These are phyloP conservation scores for Collybia mongolica DNA, from an alignment of 768 basidiomycete species.

Conservation along the genomic window DNA sequence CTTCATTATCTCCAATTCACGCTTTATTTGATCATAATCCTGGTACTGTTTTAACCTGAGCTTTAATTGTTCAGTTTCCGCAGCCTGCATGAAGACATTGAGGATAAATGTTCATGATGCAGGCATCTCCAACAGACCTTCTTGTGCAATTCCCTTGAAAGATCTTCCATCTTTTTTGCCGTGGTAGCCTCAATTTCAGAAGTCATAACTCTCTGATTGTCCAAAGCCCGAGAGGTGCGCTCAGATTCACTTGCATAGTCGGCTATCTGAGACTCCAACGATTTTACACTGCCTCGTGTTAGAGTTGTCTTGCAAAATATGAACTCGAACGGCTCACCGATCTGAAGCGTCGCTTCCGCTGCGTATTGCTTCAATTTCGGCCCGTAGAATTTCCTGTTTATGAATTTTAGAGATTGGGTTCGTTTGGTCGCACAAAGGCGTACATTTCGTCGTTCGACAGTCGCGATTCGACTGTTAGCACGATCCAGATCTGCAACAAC, in stretches of 20 bases:
- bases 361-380: conserved; percentile 90
- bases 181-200: conserved; percentile 44
- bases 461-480: conserved; percentile 91
- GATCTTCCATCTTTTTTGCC: conserved; percentile 58
- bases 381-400: conserved; percentile 84
- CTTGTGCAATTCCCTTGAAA: conserved; percentile 56
- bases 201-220: conserved; percentile 53
- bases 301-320: not conserved
- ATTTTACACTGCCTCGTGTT: conserved; percentile 52
- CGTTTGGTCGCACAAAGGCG: conserved; percentile 16
- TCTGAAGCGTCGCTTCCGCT: conserved; percentile 73
- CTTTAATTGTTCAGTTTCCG: conserved; percentile 70
- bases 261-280: conserved; percentile 69
- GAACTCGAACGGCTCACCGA: conserved; percentile 41
- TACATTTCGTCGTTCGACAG: conserved; percentile 92
- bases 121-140: conserved; percentile 31
- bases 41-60: conserved; percentile 66
- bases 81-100: conserved; percentile 33
- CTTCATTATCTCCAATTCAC: conserved; percentile 99
- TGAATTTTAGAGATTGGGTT: not conserved
- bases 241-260: conserved; percentile 79
- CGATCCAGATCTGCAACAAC: conserved; percentile 91
- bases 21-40: conserved; percentile 97
- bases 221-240: conserved; percentile 63
- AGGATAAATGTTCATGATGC: not conserved